phyloP scores from a whole-genome alignment of 2,329 filamentous ascomycete species.

The Aurifilum marmelostoma region DNA sequence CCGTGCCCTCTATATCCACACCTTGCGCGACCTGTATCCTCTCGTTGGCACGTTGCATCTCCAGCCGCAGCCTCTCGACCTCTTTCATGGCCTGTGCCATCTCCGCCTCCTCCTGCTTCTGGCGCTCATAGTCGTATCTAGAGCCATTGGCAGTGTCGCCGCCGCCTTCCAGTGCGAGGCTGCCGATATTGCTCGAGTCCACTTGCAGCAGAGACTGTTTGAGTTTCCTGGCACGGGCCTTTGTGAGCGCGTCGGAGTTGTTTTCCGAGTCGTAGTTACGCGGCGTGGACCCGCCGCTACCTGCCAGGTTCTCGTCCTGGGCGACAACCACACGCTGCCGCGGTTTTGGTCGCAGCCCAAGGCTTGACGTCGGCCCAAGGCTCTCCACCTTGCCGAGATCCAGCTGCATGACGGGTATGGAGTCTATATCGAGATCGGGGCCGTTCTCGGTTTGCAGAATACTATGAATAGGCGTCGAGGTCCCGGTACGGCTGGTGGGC shows the following conservation, averaged over 20 bases:
- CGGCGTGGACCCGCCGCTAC: constrained; percentile 51
- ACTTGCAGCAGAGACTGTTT: constrained; percentile 76
- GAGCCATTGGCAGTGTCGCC: constrained; percentile 43
- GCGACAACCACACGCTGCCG: constrained; percentile 69
- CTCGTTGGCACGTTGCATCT: constrained; percentile 86
- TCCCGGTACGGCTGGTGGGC: constrained; percentile 44
- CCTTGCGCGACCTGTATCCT: constrained; percentile 71
- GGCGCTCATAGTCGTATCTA: constrained; percentile 63
- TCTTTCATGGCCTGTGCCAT: constrained; percentile 88
- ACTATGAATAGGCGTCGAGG: constrained; percentile 77
- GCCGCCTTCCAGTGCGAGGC: constrained; percentile 63
- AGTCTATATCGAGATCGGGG: constrained; percentile 84
- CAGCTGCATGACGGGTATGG: constrained; percentile 94
- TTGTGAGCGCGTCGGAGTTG: constrained; percentile 51
- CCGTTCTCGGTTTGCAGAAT: constrained; percentile 74
- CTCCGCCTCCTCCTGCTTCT: constrained; percentile 79
- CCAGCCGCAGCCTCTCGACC: constrained; percentile 81
- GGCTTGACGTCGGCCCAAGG: constrained; percentile 33
- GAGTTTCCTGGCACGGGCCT: constrained; percentile 51
- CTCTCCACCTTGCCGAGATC: constrained; percentile 63
- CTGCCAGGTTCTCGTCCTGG: constrained; percentile 72
- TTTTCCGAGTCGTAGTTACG: constrained; percentile 59
- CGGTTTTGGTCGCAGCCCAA: constrained; percentile 43
- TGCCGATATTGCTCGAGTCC: constrained; percentile 80
- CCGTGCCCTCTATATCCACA: constrained; percentile 66